Conservation (phyloP, 768 basidiomycete species). For the Russula earlei region DNA sequence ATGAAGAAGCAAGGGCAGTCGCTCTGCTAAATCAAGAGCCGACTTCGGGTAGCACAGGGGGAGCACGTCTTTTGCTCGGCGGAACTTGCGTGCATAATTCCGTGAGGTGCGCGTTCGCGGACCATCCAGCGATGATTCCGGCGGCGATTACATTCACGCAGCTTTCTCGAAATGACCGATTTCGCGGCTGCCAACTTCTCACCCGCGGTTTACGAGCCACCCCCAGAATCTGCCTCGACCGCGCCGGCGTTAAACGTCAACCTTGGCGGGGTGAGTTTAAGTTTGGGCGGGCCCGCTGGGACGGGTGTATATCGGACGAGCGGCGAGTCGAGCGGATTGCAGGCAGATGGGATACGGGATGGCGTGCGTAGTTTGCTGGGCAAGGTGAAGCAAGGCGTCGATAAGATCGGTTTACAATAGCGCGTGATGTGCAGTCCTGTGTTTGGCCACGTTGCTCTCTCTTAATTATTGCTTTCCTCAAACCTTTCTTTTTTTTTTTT, state of each 20-base stretch:
- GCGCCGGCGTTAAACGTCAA: slow-evolving; percentile 84
- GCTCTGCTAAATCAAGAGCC: slow-evolving; percentile 82
- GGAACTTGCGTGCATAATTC: slow-evolving; percentile 96
- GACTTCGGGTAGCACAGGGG: slow-evolving; percentile 43
- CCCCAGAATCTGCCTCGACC: slow-evolving; percentile 60
- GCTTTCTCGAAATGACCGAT: slow-evolving; percentile 85
- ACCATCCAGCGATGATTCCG: neutral
- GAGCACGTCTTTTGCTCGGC: slow-evolving; percentile 76
- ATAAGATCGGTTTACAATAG: slow-evolving; percentile 33
- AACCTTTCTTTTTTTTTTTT: slow-evolving; percentile 5
- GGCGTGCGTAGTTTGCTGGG: slow-evolving; percentile 82
- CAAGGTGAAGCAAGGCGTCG: no score
- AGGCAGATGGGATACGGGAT: slow-evolving; percentile 83
- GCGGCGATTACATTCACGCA: slow-evolving; percentile 24
- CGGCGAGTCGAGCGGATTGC: slow-evolving; percentile 57
- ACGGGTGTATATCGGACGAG: slow-evolving; percentile 80
- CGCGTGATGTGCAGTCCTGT: neutral
- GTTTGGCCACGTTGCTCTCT: neutral
- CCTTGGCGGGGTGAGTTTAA: slow-evolving; percentile 86
- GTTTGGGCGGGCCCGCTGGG: slow-evolving; percentile 78
- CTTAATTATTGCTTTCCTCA: neutral
- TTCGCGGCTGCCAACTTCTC: slow-evolving; percentile 57
- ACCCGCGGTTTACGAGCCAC: slow-evolving; percentile 60
- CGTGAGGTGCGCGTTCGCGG: slow-evolving; percentile 48
- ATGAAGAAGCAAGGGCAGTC: slow-evolving; percentile 85